A percentile compares a stretch with the other conserved stretches of the same genome.
These are phyloP conservation scores for Penicillium cinerascens DNA, from an alignment of 495 filamentous ascomycete genomes.

Conservation along the genomic window DNA sequence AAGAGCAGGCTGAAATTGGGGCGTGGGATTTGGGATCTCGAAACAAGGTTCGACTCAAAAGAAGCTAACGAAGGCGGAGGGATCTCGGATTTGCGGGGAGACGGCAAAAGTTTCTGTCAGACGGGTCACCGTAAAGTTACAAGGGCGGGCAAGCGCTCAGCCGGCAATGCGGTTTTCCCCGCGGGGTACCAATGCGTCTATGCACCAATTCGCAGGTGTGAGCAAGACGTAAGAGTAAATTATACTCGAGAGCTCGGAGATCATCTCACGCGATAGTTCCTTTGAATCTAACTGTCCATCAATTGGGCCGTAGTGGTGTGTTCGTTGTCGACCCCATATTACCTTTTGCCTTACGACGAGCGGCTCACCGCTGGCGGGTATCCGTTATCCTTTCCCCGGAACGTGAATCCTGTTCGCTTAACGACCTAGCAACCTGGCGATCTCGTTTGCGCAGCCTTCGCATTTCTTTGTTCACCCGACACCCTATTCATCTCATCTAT, in stretches of 20 bases:
- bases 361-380: slow-evolving; percentile 19
- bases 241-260: neutral
- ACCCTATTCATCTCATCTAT: neutral
- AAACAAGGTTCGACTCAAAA: neutral
- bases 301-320: neutral
- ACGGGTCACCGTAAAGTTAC: neutral
- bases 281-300: neutral
- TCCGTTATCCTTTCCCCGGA: slow-evolving; percentile 18
- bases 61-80: neutral
- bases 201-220: neutral
- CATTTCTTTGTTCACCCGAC: slow-evolving; percentile 5
- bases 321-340: slow-evolving; percentile 5
- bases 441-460: slow-evolving; percentile 1
- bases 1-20: neutral
- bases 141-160: slow-evolving; percentile 21
- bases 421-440: neutral
- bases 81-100: slow-evolving; percentile 14
- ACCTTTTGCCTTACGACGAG: slow-evolving; percentile 18
- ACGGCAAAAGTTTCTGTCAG: neutral
- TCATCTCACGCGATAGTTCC: no score
- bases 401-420: slow-evolving; percentile 4
- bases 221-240: neutral
- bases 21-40: neutral
- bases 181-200: slow-evolving; percentile 18
- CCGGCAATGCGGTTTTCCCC: slow-evolving; percentile 26